These are phyloP conservation scores for Aspergillus neoniger DNA, from an alignment of 2,329 filamentous ascomycete species.

Conservation along the genomic window DNA sequence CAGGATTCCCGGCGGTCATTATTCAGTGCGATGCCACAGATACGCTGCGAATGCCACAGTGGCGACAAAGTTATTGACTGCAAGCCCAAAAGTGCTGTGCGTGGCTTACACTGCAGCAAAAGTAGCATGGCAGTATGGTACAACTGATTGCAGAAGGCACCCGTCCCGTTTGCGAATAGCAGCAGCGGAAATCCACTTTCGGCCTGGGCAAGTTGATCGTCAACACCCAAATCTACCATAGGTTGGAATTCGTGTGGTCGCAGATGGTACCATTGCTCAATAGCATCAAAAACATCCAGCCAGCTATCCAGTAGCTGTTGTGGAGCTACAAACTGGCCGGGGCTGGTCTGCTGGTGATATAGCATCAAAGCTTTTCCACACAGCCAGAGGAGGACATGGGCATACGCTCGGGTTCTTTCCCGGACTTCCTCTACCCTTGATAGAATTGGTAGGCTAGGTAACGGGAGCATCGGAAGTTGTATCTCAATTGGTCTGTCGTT, in stretches of 20 bases:
- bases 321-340: constrained; percentile 13
- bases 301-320: constrained; percentile 19
- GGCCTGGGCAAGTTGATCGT: constrained; percentile 20
- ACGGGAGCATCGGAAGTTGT: constrained; percentile 20
- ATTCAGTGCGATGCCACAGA: constrained; percentile 54
- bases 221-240: constrained; percentile 39
- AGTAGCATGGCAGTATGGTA: constrained; percentile 60
- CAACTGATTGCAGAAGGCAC: constrained; percentile 53
- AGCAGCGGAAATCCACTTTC: constrained; percentile 39
- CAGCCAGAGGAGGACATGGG: constrained; percentile 28
- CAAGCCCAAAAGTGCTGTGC: constrained; percentile 40
- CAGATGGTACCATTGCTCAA: constrained; percentile 32
- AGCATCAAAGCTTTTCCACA: constrained; percentile 27
- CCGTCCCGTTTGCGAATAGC: constrained; percentile 50
- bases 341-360: constrained; percentile 18
- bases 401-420: constrained; percentile 16
- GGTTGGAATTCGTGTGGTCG: constrained; percentile 31
- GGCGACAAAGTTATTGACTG: constrained; percentile 43
- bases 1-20: constrained; percentile 51
- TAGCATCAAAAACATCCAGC: constrained; percentile 28
- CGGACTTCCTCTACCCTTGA: constrained; percentile 21
- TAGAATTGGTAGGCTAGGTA: constrained; percentile 13
- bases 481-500: constrained; percentile 22
- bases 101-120: constrained; percentile 55
- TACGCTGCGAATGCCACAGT: constrained; percentile 52